Percentiles rank a stretch among this genome's conserved stretches.
Evolutionary conservation across 2,329 filamentous ascomycete species (phyloP).

Genomic region (Fusarium sp.): DNA sequence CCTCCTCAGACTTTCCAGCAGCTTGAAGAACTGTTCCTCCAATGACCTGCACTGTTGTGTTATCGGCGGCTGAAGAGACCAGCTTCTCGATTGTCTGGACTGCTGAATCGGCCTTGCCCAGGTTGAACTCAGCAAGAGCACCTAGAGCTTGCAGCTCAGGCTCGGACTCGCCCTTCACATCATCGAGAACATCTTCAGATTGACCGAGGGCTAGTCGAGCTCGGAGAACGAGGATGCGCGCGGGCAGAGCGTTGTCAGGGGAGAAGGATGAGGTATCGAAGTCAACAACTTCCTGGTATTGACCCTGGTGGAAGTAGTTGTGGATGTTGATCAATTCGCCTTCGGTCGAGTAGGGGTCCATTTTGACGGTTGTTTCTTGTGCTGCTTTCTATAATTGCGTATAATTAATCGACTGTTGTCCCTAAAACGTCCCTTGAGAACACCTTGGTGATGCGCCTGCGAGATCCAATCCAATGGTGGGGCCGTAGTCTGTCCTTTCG

Average conservation of each 20-base stretch:
- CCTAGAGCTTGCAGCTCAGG: conserved; percentile 83
- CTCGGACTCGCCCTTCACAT: conserved; percentile 73
- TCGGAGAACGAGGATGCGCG: conserved; percentile 83
- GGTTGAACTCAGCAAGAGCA: conserved; percentile 76
- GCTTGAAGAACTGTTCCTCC: conserved; percentile 86
- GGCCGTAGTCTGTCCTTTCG: conserved; percentile 47
- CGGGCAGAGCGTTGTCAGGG: conserved; percentile 79
- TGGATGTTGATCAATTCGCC: conserved; percentile 80
- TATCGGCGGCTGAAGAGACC: conserved; percentile 75
- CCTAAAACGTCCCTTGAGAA: conserved; percentile 47
- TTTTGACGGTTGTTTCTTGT: conserved; percentile 54
- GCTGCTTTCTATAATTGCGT: conserved; percentile 24
- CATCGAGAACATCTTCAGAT: conserved; percentile 77
- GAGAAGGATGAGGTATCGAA: conserved; percentile 87
- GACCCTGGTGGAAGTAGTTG: conserved; percentile 81
- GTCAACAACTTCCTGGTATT: conserved; percentile 88
- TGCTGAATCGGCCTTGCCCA: conserved; percentile 73
- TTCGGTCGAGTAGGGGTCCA: conserved; percentile 79
- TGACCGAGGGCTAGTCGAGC: conserved; percentile 87
- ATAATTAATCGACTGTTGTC: conserved; percentile 26
- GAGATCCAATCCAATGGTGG: conserved; percentile 47
- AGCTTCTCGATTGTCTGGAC: conserved; percentile 75
- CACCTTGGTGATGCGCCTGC: conserved; percentile 50
- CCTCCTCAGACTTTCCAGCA: conserved; percentile 86
- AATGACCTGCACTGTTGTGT: conserved; percentile 83